Percentiles rank a stretch among this genome's conserved stretches.
Evolutionary conservation across 2,329 filamentous ascomycete genomes (phyloP).

Genomic region (Albifimbria verrucaria): DNA sequence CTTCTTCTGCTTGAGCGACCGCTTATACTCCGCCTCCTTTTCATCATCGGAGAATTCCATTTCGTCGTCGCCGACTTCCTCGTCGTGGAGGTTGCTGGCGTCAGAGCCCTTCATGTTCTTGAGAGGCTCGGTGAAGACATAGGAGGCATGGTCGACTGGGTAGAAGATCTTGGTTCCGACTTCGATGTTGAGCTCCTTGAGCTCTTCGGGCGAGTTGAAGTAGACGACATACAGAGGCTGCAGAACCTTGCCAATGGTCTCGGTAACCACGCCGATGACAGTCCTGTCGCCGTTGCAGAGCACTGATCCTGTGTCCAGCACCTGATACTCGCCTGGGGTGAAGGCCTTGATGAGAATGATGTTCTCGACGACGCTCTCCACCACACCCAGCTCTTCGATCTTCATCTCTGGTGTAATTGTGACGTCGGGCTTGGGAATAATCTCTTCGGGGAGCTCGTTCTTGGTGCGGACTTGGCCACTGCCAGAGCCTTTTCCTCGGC

Average conservation of each 20-base stretch:
- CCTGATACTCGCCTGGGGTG: conserved; percentile 75
- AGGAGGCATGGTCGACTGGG: conserved; percentile 71
- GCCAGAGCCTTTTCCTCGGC: conserved; percentile 34
- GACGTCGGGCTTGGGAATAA: conserved; percentile 72
- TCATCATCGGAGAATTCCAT: conserved; percentile 97
- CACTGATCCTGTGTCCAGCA: conserved; percentile 79
- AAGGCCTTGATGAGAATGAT: conserved; percentile 75
- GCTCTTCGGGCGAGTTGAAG: conserved; percentile 67
- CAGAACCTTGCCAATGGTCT: conserved; percentile 81
- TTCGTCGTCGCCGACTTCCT: conserved; percentile 82
- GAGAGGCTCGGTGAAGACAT: conserved; percentile 82
- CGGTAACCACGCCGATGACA: conserved; percentile 77
- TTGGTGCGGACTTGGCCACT: conserved; percentile 65
- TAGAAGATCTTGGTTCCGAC: conserved; percentile 74
- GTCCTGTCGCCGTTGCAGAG: conserved; percentile 74
- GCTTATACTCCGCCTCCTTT: conserved; percentile 80
- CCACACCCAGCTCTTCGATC: conserved; percentile 69
- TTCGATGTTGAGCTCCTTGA: conserved; percentile 64
- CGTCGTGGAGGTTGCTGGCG: conserved; percentile 91
- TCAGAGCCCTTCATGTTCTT: conserved; percentile 83
- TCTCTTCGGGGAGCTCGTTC: conserved; percentile 69
- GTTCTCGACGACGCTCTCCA: conserved; percentile 77
- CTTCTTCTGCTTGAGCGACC: conserved; percentile 64
- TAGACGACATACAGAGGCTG: conserved; percentile 82
- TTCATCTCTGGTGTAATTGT: conserved; percentile 73